Evolutionary conservation across 108 stramenopile genomes (phyloP).

Genomic region (Conticribra weissflogii): DNA sequence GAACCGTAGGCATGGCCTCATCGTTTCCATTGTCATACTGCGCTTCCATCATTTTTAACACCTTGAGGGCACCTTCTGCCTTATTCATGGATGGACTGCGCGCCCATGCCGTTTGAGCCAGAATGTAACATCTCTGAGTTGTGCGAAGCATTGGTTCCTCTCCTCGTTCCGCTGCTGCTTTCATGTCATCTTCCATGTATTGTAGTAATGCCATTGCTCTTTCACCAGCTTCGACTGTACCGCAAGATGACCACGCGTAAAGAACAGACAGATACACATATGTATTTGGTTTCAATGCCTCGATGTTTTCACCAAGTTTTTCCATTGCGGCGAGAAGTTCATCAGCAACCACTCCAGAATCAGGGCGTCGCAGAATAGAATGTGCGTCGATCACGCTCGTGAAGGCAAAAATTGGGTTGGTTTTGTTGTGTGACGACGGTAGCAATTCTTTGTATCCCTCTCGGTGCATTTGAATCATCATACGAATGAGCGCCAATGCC

Average conservation of each 20-base stretch:
- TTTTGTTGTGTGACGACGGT: conserved; percentile 47
- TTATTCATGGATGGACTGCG: conserved; percentile 53
- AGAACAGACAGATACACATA: conserved; percentile 58
- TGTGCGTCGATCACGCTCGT: conserved; percentile 75
- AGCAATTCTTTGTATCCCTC: conserved; percentile 56
- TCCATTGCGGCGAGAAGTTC: conserved; percentile 57
- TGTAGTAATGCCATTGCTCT: conserved; percentile 54
- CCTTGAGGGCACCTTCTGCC: conserved; percentile 56
- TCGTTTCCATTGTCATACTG: conserved; percentile 49
- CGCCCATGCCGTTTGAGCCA: conserved; percentile 64
- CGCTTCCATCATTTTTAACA: conserved; percentile 62
- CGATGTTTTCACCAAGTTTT: conserved; percentile 46
- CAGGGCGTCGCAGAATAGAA: conserved; percentile 53
- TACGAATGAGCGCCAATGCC: conserved; percentile 38
- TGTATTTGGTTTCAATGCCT: conserved; percentile 56
- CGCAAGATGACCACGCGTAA: conserved; percentile 62
- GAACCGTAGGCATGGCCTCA: conserved; percentile 44
- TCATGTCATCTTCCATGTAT: conserved; percentile 58
- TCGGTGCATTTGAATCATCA: conserved; percentile 53
- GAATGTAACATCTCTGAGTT: conserved; percentile 53
- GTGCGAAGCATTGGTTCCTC: conserved; percentile 55
- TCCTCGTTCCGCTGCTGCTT: conserved; percentile 27
- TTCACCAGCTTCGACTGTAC: conserved; percentile 55
- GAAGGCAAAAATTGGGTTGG: conserved; percentile 58
- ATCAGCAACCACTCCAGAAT: conserved; percentile 67